phyloP scores from a whole-genome alignment of 2,329 filamentous ascomycete species.

The Trichoderma cornu-damae region DNA sequence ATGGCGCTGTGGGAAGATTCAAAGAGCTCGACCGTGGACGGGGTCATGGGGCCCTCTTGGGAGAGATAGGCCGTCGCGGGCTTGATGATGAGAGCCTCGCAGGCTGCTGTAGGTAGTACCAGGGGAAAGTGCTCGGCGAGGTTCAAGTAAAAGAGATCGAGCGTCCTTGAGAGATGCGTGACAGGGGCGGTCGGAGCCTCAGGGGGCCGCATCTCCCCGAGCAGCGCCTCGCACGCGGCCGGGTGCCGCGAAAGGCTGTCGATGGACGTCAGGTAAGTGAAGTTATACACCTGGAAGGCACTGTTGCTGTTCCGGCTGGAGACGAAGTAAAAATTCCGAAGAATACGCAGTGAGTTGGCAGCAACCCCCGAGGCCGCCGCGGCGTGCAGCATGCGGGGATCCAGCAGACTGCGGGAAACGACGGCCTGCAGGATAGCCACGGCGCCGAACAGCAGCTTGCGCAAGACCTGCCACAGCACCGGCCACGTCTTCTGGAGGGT shows the following conservation, averaged over 20 bases:
- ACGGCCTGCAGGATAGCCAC: constrained; percentile 71
- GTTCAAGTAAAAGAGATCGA: constrained; percentile 88
- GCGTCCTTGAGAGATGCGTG: constrained; percentile 54
- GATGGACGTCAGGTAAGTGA: constrained; percentile 75
- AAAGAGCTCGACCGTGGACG: constrained; percentile 58
- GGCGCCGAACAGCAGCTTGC: constrained; percentile 68
- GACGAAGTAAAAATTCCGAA: constrained; percentile 78
- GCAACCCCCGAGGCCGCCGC: constrained; percentile 58
- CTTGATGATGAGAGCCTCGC: constrained; percentile 67
- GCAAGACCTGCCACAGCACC: constrained; percentile 68
- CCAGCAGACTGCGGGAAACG: constrained; percentile 57
- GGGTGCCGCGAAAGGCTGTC: constrained; percentile 74
- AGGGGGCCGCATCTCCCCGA: constrained; percentile 53
- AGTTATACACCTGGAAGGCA: constrained; percentile 77
- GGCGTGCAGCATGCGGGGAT: constrained; percentile 43
- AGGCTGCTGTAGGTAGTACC: constrained; percentile 58
- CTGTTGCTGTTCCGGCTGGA: constrained; percentile 67
- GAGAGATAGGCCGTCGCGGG: constrained; percentile 70
- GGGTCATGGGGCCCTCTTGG: constrained; percentile 39
- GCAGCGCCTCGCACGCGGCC: constrained; percentile 58
- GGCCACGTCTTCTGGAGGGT: constrained; percentile 63
- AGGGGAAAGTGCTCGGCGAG: constrained; percentile 77
- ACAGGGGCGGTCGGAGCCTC: constrained; percentile 30
- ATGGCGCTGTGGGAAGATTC: constrained; percentile 82
- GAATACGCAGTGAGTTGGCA: constrained; percentile 63